Evolutionary conservation across 768 basidiomycete species (phyloP).

Genomic region (Pleurotus pulmonarius): DNA sequence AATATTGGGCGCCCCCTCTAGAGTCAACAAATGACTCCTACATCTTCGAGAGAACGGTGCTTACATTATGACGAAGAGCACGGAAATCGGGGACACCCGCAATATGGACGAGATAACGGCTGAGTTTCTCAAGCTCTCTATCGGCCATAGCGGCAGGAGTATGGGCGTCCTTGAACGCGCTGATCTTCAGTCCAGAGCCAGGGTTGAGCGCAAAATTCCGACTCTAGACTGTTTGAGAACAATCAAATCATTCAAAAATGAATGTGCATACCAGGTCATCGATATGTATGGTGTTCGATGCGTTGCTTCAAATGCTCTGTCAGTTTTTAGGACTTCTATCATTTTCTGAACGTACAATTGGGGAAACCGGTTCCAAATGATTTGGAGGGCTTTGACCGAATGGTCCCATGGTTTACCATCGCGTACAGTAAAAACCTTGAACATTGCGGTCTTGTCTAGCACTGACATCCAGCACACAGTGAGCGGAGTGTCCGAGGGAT

Average conservation of each 20-base stretch:
- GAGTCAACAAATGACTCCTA: neutral
- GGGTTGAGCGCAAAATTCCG: slow-evolving; percentile 90
- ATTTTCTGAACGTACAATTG: slow-evolving; percentile 50
- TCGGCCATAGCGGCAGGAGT: slow-evolving; percentile 61
- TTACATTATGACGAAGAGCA: slow-evolving; percentile 63
- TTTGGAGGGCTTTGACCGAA: slow-evolving; percentile 76
- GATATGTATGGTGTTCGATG: slow-evolving; percentile 79
- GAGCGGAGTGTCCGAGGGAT: neutral
- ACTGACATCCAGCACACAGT: slow-evolving; percentile 34
- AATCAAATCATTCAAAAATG: neutral
- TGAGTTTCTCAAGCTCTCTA: slow-evolving; percentile 64
- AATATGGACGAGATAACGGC: slow-evolving; percentile 63
- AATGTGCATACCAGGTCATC: slow-evolving; percentile 65
- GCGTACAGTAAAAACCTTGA: slow-evolving; percentile 74
- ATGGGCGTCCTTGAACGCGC: slow-evolving; percentile 77
- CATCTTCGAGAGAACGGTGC: slow-evolving; percentile 11
- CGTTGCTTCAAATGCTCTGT: slow-evolving; percentile 34
- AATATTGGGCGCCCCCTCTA: no score
- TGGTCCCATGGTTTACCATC: slow-evolving; percentile 75
- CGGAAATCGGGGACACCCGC: slow-evolving; percentile 59
- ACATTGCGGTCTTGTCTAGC: slow-evolving; percentile 86
- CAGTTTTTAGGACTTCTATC: neutral
- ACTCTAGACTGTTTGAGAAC: slow-evolving; percentile 34
- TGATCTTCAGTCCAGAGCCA: slow-evolving; percentile 77
- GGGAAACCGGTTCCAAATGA: slow-evolving; percentile 86